Base-by-base conservation (phyloP, 495 filamentous ascomycete species). In the Talaromyces ruber region DNA sequence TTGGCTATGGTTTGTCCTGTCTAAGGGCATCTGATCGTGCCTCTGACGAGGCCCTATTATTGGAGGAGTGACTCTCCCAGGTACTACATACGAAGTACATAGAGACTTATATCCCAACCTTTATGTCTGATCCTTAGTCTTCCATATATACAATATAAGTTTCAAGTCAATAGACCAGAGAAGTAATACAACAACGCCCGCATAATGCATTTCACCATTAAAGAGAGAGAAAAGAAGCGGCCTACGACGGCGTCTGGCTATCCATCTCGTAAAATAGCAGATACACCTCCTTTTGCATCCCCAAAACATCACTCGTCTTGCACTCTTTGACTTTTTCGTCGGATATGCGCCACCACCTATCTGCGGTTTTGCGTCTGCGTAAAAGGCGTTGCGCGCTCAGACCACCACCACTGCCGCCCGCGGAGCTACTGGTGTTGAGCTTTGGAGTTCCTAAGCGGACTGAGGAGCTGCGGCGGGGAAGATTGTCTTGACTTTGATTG, bases 321-420 rank as follows among this genome's bases (percentile, higher is more conserved):
- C 90, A 87, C 68, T 97, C 93, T 68, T 93, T 96, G 62, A 98
- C 82, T 69, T 97, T 97, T 37, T 98, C 94, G 69, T 99, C 94
- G 43, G 93, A 97, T 54, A 99, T 97, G 14, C 94, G 84, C 94
- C 94, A 99, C 94, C 94, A 99, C 21, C 90, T 82, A 66, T 89
- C 82, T 60, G 76, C 83, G n/a, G 77, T 66, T 64, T 83, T 84
- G 66, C 86, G 86, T 63, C 79, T 82, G 64, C 82, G 86, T 21
- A 80, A 61, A 24, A 77, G 71, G 7, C 61, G 28, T 34, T 60
- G 43, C 7, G 59, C 59, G 25, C 34, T 45, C n/a, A 22, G 37
- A 8, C 51, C 51, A 24, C 51, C 26, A 26, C 51, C 11, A 28
- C 43, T 47, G 12, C 18, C 16, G 43, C 51, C 22, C 2, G 43